A percentile compares a stretch with the other conserved stretches of the same genome.
These are phyloP conservation scores for Leavenworthia alabamica DNA, from an alignment of 345 rosid species.

Conservation along the genomic window DNA sequence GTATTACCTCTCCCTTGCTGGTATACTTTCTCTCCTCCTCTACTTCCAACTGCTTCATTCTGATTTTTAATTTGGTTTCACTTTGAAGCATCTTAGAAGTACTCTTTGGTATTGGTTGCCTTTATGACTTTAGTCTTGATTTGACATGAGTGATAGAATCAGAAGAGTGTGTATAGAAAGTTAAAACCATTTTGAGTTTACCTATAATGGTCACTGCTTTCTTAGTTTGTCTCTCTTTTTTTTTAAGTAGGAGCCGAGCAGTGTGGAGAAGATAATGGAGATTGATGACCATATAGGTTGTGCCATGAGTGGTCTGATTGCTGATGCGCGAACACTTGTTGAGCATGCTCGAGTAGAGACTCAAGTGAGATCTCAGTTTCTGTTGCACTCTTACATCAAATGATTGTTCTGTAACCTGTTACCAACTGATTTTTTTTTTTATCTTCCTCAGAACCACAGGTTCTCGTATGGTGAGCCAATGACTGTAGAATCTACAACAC, in stretches of 20 bases:
- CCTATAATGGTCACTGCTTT: background rate
- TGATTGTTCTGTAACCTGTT: background rate
- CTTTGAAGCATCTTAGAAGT: constrained; percentile 1
- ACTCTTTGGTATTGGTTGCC: background rate
- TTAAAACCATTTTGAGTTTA: too few species aligned
- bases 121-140: background rate
- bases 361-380: constrained; percentile 45
- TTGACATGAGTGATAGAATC: background rate
- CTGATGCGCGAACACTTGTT: constrained; percentile 90
- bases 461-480: constrained; percentile 99
- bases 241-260: constrained; percentile 87
- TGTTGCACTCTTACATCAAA: background rate
- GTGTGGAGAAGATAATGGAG: constrained; percentile 94
- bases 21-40: too few species aligned
- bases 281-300: constrained; percentile 89
- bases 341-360: constrained; percentile 95
- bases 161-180: background rate
- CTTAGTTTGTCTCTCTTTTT: background rate
- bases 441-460: constrained; percentile 85
- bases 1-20: constrained; percentile 80
- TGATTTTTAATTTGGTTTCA: too few species aligned
- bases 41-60: too few species aligned
- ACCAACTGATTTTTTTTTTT: too few species aligned
- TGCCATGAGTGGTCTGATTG: constrained; percentile 97
- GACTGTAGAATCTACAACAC: constrained; percentile 97